These are phyloP conservation scores for Magnolia changhungtana DNA, from an alignment of 164 flowering plant genomes.

Conservation along the genomic window DNA sequence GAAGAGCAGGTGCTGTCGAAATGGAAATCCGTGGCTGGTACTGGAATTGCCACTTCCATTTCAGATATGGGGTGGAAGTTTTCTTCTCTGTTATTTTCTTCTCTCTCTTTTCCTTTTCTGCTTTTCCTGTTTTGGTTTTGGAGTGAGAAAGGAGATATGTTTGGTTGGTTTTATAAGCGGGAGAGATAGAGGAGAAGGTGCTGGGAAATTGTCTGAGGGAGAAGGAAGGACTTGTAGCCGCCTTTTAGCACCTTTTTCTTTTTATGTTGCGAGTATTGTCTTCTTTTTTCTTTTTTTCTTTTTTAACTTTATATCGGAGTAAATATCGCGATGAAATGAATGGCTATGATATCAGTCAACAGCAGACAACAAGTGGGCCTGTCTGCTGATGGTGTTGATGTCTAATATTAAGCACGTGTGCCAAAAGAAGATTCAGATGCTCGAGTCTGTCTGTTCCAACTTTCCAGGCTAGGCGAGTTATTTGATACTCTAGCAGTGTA, in stretches of 20 bases:
- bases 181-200: background rate
- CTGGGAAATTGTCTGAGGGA: background rate
- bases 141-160: background rate
- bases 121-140: background rate
- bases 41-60: slow-evolving; percentile 29
- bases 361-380: too few relatives aligned
- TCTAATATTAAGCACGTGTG: too few relatives aligned
- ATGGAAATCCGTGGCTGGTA: slow-evolving; percentile 20
- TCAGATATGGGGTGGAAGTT: background rate
- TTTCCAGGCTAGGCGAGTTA: too few relatives aligned
- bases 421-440: too few relatives aligned
- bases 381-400: too few relatives aligned
- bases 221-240: background rate
- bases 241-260: background rate
- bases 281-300: too few relatives aligned
- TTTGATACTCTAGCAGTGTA: too few relatives aligned
- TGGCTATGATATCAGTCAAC: background rate
- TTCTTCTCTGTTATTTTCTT: background rate
- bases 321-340: background rate
- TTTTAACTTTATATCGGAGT: background rate
- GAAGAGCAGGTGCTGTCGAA: slow-evolving; percentile 29
- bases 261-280: background rate
- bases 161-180: background rate
- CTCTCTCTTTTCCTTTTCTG: background rate
- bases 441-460: too few relatives aligned